phyloP scores from a whole-genome alignment of 2,329 filamentous ascomycete genomes.

The Macrophomina phaseolina region DNA sequence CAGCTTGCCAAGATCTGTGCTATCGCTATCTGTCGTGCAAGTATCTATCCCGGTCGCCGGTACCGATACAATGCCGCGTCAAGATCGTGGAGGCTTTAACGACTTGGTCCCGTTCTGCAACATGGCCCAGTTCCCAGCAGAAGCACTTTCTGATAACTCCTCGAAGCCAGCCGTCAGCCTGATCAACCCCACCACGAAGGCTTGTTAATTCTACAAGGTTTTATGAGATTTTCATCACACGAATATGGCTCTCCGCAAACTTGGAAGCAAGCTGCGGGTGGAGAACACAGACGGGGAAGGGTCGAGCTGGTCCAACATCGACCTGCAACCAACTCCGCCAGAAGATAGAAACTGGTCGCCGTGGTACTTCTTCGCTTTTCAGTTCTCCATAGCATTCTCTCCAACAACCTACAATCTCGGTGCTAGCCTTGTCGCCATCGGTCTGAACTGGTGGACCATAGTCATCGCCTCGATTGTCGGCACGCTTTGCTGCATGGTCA shows the following conservation, averaged over 20 bases:
- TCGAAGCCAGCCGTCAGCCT: background rate
- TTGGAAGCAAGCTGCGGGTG: background rate
- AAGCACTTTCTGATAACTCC: background rate
- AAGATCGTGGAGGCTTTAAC: background rate
- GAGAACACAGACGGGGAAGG: background rate
- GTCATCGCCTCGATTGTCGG: constrained; percentile 42
- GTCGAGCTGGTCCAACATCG: constrained; percentile 33
- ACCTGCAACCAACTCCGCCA: constrained; percentile 34
- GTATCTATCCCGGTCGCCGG: background rate
- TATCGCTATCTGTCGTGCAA: background rate
- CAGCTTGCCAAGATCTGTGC: constrained; percentile 1
- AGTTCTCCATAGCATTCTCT: constrained; percentile 42
- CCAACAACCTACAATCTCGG: constrained; percentile 44
- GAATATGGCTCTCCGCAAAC: background rate
- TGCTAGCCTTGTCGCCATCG: constrained; percentile 38
- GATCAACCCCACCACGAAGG: too few relatives aligned
- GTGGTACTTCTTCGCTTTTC: constrained; percentile 42
- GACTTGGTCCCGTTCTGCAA: too few relatives aligned
- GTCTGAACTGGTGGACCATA: constrained; percentile 42
- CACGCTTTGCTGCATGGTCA: constrained; percentile 38
- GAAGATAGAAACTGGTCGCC: constrained; percentile 31
- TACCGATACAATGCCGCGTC: background rate
- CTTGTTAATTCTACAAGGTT: too few relatives aligned
- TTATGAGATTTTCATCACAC: too few relatives aligned
- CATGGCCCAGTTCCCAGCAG: background rate